These are phyloP conservation scores for Eucalyptus erythrocorys DNA, from an alignment of 345 rosid species.

Conservation along the genomic window DNA sequence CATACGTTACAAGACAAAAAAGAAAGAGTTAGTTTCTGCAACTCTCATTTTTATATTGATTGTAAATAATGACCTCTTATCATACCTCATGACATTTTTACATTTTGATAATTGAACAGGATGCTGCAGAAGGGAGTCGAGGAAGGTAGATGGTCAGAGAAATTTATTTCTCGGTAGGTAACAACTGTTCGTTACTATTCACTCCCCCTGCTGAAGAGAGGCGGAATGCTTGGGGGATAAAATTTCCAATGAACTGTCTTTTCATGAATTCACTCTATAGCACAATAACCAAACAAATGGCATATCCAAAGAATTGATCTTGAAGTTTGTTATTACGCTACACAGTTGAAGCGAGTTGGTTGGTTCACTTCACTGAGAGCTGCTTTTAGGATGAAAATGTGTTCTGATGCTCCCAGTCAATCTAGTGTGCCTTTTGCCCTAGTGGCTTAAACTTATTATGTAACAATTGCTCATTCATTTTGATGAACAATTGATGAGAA, in stretches of 20 bases:
- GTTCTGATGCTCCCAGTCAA: not conserved
- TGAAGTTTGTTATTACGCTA: not conserved
- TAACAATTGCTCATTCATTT: not conserved
- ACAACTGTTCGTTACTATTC: not conserved
- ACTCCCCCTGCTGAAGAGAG: not conserved
- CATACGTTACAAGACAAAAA: conserved; percentile 79
- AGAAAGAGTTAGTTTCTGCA: conserved; percentile 45
- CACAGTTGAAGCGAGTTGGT: not conserved
- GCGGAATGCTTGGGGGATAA: not conserved
- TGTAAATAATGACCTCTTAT: not conserved
- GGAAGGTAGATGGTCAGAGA: conserved; percentile 87
- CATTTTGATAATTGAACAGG: conserved; percentile 19
- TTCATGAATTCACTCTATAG: not conserved
- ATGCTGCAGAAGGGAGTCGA: conserved; percentile 83
- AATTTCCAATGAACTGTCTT: not conserved
- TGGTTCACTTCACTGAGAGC: not conserved
- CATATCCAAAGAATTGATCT: not conserved
- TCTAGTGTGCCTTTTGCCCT: not conserved
- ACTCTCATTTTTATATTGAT: not conserved
- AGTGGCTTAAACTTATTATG: not conserved
- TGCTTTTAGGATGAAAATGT: not conserved
- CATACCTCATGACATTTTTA: not conserved
- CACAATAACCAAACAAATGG: not conserved
- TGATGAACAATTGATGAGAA: not conserved
- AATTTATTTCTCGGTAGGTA: conserved; percentile 68